These are phyloP conservation scores for Globisporangium spinosum DNA, from an alignment of 352 stramenopile genomes.

Conservation along the genomic window DNA sequence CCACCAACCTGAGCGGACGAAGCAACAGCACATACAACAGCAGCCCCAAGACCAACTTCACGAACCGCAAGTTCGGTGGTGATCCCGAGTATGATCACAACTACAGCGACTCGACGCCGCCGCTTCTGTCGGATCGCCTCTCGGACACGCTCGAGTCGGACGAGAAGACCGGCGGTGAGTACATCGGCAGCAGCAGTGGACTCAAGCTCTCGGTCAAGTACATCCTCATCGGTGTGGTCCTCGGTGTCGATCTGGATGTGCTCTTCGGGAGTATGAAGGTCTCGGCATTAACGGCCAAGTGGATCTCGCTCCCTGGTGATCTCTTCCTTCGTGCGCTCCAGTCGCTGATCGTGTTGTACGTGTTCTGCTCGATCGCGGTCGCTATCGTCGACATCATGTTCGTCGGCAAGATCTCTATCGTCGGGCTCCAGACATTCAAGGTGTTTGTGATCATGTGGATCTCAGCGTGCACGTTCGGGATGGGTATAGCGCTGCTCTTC, in stretches of 20 bases:
- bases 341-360: conserved; percentile 72
- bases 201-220: conserved; percentile 48
- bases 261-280: conserved; percentile 40
- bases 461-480: conserved; percentile 40
- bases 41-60: conserved; percentile 48
- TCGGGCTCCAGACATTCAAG: conserved; percentile 59
- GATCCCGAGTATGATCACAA: neutral
- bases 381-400: conserved; percentile 74
- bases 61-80: conserved; percentile 15
- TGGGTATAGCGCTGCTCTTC: conserved; percentile 54
- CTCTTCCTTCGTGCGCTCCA: conserved; percentile 76
- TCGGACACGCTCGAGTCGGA: conserved; percentile 5
- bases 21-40: conserved; percentile 17
- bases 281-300: conserved; percentile 35
- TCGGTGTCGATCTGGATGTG: conserved; percentile 52
- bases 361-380: conserved; percentile 75
- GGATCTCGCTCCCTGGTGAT: conserved; percentile 65
- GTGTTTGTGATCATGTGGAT: conserved; percentile 63
- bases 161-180: conserved; percentile 9
- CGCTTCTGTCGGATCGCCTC: neutral
- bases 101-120: neutral
- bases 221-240: conserved; percentile 46
- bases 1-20: conserved; percentile 6
- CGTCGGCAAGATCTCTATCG: conserved; percentile 64
- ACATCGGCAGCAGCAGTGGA: conserved; percentile 34